Base-by-base conservation (phyloP, 2,329 filamentous ascomycete species). In the Neurospora crassa region DNA sequence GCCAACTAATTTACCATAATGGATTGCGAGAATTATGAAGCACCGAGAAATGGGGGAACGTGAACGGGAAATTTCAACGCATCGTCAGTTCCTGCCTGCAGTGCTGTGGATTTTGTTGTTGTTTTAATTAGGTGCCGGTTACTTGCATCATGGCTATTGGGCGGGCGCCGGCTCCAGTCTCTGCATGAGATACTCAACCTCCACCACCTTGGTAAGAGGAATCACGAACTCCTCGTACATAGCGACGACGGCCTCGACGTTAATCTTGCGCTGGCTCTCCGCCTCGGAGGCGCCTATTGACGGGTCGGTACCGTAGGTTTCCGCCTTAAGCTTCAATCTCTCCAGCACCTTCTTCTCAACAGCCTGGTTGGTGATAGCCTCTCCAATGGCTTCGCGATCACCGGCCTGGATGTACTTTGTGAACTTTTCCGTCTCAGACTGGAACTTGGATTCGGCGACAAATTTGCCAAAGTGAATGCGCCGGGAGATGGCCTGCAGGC, bases 391-490 rank as follows among this genome's bases (percentile, higher is more conserved):
- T 70, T 90, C 84, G 6, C 92, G 86, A 80, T 99, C 94, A 73
- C 86, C 89, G 1, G 89, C 91, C 80, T 90, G 89, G 83, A 99
- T 98, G 81, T 98, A 82, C 74, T 85, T 85, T 6, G 92, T 94
- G 80, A 95, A 99, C 74, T 84, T 87, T 76, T 94, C 92, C 40
- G 89, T 87, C 76, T 98, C 92, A 67, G 91, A 90, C 76, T 88
- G 88, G 82, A 97, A 99, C 83, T 99, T 99, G 72, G 91, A 90
- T 85, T 99, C 96, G 63, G 96, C 96, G 10, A 99, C 96, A 78
- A 98, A 98, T 83, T 98, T 99, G 76, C 96, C 96, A 83, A 97
- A 99, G 82, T 99, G 96, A 76, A 99, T 96, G 70, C 96, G 87
- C 59, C 95, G 88, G 47, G 93, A 96, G 67, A 99, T 83, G 3